Percentiles rank a stretch among this genome's conserved stretches.
Evolutionary conservation across 805 yeast species (phyloP).

Genomic region (Lachancea sp.): DNA sequence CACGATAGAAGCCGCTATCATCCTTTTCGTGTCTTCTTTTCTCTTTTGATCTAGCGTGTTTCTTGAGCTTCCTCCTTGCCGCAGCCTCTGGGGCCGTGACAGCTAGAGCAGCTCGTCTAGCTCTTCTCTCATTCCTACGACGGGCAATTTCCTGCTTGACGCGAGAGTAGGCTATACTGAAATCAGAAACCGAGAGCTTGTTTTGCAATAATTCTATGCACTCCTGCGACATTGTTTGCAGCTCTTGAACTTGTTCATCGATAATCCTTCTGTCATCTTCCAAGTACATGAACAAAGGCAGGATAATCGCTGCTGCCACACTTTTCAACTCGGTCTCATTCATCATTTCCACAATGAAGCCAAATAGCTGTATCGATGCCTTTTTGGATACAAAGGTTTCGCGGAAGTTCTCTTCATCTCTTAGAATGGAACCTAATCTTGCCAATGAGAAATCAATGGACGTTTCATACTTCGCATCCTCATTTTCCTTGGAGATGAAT

Average conservation of each 20-base stretch:
- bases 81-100: conserved; percentile 73
- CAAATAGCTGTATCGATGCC: conserved; percentile 62
- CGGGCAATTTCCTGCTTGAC: conserved; percentile 56
- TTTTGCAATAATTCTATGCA: conserved; percentile 60
- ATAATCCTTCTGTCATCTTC: conserved; percentile 31
- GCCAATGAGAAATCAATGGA: conserved; percentile 39
- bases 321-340: conserved; percentile 35
- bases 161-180: conserved; percentile 50
- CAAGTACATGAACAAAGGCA: conserved; percentile 47
- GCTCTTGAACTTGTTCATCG: conserved; percentile 44
- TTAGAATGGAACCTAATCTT: conserved; percentile 56
- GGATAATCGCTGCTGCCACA: conserved; percentile 44
- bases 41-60: conserved; percentile 69
- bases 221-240: conserved; percentile 50
- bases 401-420: conserved; percentile 55
- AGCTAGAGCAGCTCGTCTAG: conserved; percentile 68
- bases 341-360: conserved; percentile 52
- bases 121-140: conserved; percentile 69
- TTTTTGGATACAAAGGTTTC: conserved; percentile 56
- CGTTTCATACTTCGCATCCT: conserved; percentile 20
- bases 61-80: conserved; percentile 70
- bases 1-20: conserved; percentile 66
- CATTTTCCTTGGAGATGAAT: conserved; percentile 32
- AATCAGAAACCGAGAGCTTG: conserved; percentile 66
- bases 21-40: conserved; percentile 71